Evolutionary conservation across 352 stramenopile genomes (phyloP).

Genomic region (Blastocystis hominis): DNA sequence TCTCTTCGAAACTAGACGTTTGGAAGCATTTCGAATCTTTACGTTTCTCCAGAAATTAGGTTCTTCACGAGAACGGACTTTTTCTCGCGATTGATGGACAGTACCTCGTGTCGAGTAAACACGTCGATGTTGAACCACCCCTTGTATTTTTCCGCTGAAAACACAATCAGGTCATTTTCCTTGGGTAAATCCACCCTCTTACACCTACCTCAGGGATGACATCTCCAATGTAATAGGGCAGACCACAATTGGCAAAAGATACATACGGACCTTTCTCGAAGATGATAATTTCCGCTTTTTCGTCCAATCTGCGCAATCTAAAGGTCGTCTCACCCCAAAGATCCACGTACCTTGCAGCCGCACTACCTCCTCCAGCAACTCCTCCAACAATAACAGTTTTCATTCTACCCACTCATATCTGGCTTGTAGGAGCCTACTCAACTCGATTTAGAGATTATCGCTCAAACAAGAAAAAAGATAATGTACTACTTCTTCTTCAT

Average conservation of each 20-base stretch:
- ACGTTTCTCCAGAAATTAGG: conserved; percentile 58
- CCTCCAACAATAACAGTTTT: conserved; percentile 68
- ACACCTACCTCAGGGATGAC: conserved; percentile 62
- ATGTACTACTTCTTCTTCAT: background rate
- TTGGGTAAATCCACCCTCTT: background rate
- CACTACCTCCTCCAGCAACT: conserved; percentile 66
- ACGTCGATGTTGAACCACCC: conserved; percentile 65
- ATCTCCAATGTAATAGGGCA: conserved; percentile 68
- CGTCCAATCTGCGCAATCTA: conserved; percentile 57
- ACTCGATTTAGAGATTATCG: no score
- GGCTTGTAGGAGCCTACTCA: no score
- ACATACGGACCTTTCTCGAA: conserved; percentile 66
- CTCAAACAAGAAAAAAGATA: background rate
- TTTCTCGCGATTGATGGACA: conserved; percentile 62
- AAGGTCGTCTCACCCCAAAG: conserved; percentile 46
- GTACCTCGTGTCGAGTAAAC: conserved; percentile 63
- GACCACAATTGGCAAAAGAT: conserved; percentile 67
- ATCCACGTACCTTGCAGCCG: conserved; percentile 63
- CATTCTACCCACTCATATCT: background rate
- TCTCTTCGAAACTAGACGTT: conserved; percentile 33
- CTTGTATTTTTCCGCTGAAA: conserved; percentile 64
- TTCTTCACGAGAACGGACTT: conserved; percentile 64
- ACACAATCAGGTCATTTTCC: conserved; percentile 63
- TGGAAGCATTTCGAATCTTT: background rate
- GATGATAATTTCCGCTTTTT: conserved; percentile 65